Conservation (phyloP, 2,329 filamentous ascomycete genomes). For the Fusarium newnesense region DNA sequence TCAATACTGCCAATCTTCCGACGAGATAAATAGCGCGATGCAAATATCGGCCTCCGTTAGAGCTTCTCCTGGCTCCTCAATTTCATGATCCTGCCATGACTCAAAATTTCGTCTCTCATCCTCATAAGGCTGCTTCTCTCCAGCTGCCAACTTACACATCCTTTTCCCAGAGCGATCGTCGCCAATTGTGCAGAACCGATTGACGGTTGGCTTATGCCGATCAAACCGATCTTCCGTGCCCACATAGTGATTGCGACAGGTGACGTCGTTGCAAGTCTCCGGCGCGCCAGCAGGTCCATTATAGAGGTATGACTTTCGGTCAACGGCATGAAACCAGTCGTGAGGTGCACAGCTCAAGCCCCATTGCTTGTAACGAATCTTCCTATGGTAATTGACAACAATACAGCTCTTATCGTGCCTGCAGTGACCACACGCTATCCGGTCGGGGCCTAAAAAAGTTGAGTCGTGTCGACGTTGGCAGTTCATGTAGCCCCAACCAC, state of each 20-base stretch:
- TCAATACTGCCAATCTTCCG: neutral
- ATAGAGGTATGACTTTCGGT: neutral
- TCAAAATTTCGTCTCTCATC: accelerated
- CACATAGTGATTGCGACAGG: neutral
- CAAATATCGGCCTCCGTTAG: too few species aligned
- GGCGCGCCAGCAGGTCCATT: neutral
- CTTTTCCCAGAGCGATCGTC: accelerated
- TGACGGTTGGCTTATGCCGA: neutral
- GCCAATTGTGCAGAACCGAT: neutral
- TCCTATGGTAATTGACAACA: neutral
- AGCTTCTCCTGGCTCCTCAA: too few species aligned
- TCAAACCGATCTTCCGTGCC: neutral
- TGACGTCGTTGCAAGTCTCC: accelerated
- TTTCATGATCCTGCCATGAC: too few species aligned
- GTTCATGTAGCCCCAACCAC: neutral
- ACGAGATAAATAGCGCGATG: too few species aligned
- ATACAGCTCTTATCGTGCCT: neutral
- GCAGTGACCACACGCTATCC: neutral
- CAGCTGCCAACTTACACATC: accelerated
- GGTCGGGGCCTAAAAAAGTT: neutral
- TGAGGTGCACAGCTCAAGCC: neutral
- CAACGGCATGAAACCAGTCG: neutral
- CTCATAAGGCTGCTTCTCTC: neutral
- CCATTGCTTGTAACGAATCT: neutral
- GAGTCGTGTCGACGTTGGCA: neutral